Base-by-base conservation (phyloP, 768 basidiomycete species). In the Pisolithus tinctorius region DNA sequence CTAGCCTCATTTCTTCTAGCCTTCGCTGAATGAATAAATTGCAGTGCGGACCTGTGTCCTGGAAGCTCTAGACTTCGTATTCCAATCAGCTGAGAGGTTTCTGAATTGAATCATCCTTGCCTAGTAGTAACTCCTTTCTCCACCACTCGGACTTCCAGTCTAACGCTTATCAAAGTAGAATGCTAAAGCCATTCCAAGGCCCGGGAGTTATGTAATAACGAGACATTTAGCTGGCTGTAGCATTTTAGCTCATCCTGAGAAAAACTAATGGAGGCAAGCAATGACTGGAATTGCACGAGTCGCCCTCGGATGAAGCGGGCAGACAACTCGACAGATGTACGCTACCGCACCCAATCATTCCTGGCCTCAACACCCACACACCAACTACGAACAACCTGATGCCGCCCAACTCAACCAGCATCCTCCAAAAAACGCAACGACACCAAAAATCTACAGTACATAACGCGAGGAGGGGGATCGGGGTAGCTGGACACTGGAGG, bases 391-490 rank as follows among this genome's bases (percentile, higher is more conserved):
- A 26, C 59, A 11, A 59, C 47, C 51, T 54, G 34, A 11, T 16
- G 51, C 55, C 42, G 45, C 47, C 57, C 54, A 40, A 42, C 49
- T 53, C 53, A 13, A 60, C 49, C 46, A 41, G 11, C 4, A 48
- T 30, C 29, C 53, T 49, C 56, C 56, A 30, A 43, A 16, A 41
- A 39, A 17, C 45, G 20, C 25, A 39, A 52, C 47, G 48, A 47
- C 47, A 44, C 45, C 47, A 53, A 50, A 55, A 52, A 46, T 46
- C 29, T 34, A 56, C 55, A 51, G 59, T 54, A 46, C 45, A 46
- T 52, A 50, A 58, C 52, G 50, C 44, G 45, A 63, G 55, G 55
- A 48, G 30, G 56, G 49, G 30, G 50, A 50, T 25, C 37, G 45
- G 50, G 41, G 41, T 39, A 8, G 45, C 25, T 53, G 39, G 51